These are phyloP conservation scores for Amoeboaphelidium protococcarum DNA, from an alignment of 371 early-diverging fungal genomes.

Conservation along the genomic window DNA sequence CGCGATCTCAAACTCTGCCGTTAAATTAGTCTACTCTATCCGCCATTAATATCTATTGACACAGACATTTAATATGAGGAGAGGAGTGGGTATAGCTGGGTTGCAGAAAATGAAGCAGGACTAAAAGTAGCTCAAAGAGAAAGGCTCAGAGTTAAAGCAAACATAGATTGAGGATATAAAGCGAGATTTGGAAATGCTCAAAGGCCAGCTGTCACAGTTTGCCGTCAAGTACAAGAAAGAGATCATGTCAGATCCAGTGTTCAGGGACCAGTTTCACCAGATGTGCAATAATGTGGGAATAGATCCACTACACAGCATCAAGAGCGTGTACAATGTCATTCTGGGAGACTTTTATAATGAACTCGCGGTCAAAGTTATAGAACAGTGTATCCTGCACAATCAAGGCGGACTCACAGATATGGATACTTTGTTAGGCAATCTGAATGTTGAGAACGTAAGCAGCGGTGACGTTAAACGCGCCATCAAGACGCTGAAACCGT, in stretches of 20 bases:
- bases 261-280: constrained; percentile 65
- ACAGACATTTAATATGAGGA: background rate
- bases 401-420: constrained; percentile 78
- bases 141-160: constrained; percentile 10
- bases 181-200: constrained; percentile 44
- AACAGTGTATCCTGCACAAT: constrained; percentile 45
- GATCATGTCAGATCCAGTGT: constrained; percentile 57
- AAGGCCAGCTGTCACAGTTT: constrained; percentile 52
- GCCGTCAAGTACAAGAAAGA: constrained; percentile 56
- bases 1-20: no score
- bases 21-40: background rate
- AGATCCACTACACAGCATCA: constrained; percentile 78
- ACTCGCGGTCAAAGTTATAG: constrained; percentile 66
- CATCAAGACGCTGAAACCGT: constrained; percentile 48
- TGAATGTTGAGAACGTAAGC: constrained; percentile 13
- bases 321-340: constrained; percentile 77
- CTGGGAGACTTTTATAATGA: constrained; percentile 93
- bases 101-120: constrained; percentile 2
- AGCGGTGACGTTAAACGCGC: constrained; percentile 62
- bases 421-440: constrained; percentile 31
- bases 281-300: constrained; percentile 84
- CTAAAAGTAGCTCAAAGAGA: constrained; percentile 11
- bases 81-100: constrained; percentile 3
- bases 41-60: background rate
- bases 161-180: constrained; percentile 24